These are phyloP conservation scores for Phytophthora ramorum DNA, from an alignment of 352 stramenopile genomes.

Conservation along the genomic window DNA sequence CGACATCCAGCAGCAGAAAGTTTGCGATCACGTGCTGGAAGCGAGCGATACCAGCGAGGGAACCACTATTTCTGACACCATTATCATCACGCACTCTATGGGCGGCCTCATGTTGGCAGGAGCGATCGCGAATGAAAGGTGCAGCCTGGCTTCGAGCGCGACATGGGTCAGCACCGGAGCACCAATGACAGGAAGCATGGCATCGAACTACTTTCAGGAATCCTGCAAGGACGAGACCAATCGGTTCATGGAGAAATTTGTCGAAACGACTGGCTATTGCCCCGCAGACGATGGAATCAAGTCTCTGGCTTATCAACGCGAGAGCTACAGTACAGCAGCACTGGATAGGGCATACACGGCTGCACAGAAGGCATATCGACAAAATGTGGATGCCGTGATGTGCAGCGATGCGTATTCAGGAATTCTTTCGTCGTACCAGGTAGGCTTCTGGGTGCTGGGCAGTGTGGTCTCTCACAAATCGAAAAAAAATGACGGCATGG, in stretches of 20 bases:
- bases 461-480: slow-evolving; percentile 40
- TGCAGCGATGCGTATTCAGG: slow-evolving; percentile 45
- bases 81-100: slow-evolving; percentile 48
- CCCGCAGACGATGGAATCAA: slow-evolving; percentile 35
- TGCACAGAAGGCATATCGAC: slow-evolving; percentile 34
- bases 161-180: slow-evolving; percentile 37
- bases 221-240: slow-evolving; percentile 38
- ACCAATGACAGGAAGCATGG: slow-evolving; percentile 43
- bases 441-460: slow-evolving; percentile 30
- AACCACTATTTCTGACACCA: slow-evolving; percentile 28
- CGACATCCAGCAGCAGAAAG: slow-evolving; percentile 34
- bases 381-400: slow-evolving; percentile 43
- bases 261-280: slow-evolving; percentile 35
- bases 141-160: slow-evolving; percentile 34
- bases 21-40: slow-evolving; percentile 32
- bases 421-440: slow-evolving; percentile 39
- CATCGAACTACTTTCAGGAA: slow-evolving; percentile 34
- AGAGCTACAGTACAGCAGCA: slow-evolving; percentile 22
- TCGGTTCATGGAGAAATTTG: slow-evolving; percentile 30
- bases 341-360: slow-evolving; percentile 34
- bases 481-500: slow-evolving; percentile 37
- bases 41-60: slow-evolving; percentile 29
- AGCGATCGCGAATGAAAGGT: slow-evolving; percentile 43
- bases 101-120: slow-evolving; percentile 38
- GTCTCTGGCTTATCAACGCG: slow-evolving; percentile 45